phyloP scores from a whole-genome alignment of 2,329 filamentous ascomycete genomes.

The Biscogniauxia marginata region DNA sequence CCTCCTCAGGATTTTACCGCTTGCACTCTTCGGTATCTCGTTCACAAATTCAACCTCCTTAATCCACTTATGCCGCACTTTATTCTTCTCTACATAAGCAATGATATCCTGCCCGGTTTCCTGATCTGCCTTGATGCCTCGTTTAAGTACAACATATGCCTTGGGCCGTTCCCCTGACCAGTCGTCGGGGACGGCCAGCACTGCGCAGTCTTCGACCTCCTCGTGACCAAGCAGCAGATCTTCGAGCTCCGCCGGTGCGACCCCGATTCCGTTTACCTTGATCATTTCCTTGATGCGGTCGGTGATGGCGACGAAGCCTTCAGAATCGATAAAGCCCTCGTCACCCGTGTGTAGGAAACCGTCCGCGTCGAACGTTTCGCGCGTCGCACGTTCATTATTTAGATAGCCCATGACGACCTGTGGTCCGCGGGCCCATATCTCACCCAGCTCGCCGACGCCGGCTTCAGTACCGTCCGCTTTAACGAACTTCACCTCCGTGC shows the following conservation, averaged over 20 bases:
- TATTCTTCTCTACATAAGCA: constrained; percentile 50
- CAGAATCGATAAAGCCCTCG: constrained; percentile 52
- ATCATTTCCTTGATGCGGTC: constrained; percentile 69
- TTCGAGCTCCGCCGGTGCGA: constrained; percentile 64
- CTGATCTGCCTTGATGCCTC: constrained; percentile 14
- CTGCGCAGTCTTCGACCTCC: constrained; percentile 56
- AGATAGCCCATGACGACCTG: constrained; percentile 52
- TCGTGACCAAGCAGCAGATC: constrained; percentile 58
- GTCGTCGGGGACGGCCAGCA: constrained; percentile 52
- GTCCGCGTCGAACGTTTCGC: constrained; percentile 38
- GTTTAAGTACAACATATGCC: constrained; percentile 53
- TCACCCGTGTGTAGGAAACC: constrained; percentile 54
- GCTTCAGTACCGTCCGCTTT: constrained; percentile 54
- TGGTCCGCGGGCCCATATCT: constrained; percentile 47
- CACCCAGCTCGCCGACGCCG: constrained; percentile 48
- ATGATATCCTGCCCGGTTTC: constrained; percentile 41
- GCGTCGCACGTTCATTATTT: constrained; percentile 36
- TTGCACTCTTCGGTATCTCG: constrained; percentile 59
- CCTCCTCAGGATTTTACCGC: constrained; percentile 59
- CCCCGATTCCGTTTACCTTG: constrained; percentile 63
- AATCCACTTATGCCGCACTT: constrained; percentile 56
- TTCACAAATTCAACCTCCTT: constrained; percentile 50
- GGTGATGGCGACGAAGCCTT: constrained; percentile 56
- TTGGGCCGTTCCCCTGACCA: constrained; percentile 56
- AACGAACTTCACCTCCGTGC: constrained; percentile 60